These are phyloP conservation scores for Tulasnella sp. DNA, from an alignment of 768 basidiomycete species.

Conservation along the genomic window DNA sequence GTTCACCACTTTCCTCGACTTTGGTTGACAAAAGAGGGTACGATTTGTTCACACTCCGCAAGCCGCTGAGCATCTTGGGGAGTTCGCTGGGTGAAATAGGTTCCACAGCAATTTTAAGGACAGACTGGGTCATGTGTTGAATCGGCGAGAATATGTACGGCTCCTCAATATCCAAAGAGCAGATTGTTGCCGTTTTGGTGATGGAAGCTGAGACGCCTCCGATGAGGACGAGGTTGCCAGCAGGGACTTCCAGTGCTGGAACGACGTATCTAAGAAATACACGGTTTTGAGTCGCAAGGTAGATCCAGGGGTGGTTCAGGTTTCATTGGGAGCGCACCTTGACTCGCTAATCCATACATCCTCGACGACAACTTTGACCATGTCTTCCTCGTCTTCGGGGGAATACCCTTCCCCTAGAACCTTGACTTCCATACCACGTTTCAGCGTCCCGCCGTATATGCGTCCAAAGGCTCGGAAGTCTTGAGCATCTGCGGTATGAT, in stretches of 20 bases:
- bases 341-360: constrained; percentile 89
- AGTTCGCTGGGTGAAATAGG: constrained; percentile 96
- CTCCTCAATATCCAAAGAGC: constrained; percentile 65
- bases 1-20: constrained; percentile 97
- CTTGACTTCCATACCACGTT: constrained; percentile 79
- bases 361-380: constrained; percentile 79
- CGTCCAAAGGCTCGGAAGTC: constrained; percentile 96
- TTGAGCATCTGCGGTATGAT: constrained; percentile 94
- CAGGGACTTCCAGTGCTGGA: constrained; percentile 79
- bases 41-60: constrained; percentile 96
- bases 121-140: constrained; percentile 94
- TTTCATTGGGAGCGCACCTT: constrained; percentile 49
- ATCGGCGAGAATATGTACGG: constrained; percentile 93
- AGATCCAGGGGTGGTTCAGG: neutral
- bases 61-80: constrained; percentile 96
- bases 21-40: constrained; percentile 93
- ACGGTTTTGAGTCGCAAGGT: neutral
- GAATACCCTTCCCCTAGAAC: constrained; percentile 98
- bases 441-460: constrained; percentile 85
- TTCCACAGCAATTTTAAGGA: constrained; percentile 96
- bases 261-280: constrained; percentile 68
- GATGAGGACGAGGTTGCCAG: constrained; percentile 89
- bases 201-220: constrained; percentile 93
- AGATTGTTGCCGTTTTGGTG: constrained; percentile 89
- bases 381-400: constrained; percentile 98